Percentiles rank a stretch among this genome's conserved stretches.
Conservation (phyloP, 345 rosid genomes). For the Kandelia obovata region DNA sequence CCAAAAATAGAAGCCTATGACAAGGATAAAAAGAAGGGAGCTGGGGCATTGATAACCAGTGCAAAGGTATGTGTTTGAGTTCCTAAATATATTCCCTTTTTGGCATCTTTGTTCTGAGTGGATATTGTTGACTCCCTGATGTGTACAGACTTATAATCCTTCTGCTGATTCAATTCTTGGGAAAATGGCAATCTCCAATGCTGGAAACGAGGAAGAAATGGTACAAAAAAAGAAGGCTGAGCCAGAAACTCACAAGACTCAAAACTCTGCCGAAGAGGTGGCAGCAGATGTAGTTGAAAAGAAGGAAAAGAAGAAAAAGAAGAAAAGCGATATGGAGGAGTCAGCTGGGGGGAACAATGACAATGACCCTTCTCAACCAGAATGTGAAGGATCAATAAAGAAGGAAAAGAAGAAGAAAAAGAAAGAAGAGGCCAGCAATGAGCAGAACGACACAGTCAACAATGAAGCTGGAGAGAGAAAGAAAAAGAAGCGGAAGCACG, state of each 20-base stretch:
- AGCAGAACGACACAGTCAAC: neutral
- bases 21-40: neutral
- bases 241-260: conserved; percentile 13
- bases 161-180: neutral
- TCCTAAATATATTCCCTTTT: neutral
- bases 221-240: too few species aligned
- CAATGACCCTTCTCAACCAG: conserved; percentile 11
- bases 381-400: conserved; percentile 24
- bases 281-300: conserved; percentile 13
- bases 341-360: neutral
- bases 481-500: neutral
- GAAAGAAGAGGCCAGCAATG: conserved; percentile 6
- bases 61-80: neutral
- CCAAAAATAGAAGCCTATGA: neutral
- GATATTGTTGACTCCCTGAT: neutral
- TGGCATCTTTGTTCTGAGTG: neutral
- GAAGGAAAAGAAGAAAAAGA: conserved; percentile 47
- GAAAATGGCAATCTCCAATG: neutral
- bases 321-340: conserved; percentile 41
- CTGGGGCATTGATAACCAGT: neutral
- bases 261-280: conserved; percentile 1
- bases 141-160: neutral
- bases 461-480: neutral
- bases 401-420: conserved; percentile 44
- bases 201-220: conserved; percentile 18